Evolutionary conservation across 129 eudicot genomes (phyloP).

Genomic region (Erigeron canadensis): DNA sequence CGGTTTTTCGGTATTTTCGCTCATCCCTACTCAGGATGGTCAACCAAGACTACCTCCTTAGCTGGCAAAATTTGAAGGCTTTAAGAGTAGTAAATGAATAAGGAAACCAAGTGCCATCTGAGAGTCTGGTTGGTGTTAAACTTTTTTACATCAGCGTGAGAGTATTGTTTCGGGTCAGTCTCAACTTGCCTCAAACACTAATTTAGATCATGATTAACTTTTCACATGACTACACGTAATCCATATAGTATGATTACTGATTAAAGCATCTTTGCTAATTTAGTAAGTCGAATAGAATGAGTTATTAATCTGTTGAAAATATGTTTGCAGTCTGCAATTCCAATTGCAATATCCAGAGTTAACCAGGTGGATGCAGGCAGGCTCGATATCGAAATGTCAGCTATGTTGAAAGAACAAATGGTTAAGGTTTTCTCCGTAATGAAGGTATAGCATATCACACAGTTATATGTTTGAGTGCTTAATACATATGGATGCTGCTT

Average conservation of each 20-base stretch:
- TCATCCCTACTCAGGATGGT: too few relatives aligned
- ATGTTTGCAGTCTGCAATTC: slow-evolving; percentile 53
- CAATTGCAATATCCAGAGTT: slow-evolving; percentile 86
- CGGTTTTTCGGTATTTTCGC: too few relatives aligned
- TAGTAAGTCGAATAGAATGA: slow-evolving; percentile 13
- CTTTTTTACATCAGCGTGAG: not conserved
- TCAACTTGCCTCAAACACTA: too few relatives aligned
- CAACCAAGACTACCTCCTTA: too few relatives aligned
- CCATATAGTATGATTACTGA: slow-evolving; percentile 9
- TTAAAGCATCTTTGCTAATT: slow-evolving; percentile 2
- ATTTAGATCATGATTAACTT: not conserved
- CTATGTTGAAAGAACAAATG: slow-evolving; percentile 95
- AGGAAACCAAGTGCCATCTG: too few relatives aligned
- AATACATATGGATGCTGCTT: not conserved
- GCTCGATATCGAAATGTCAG: slow-evolving; percentile 94
- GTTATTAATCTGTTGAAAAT: not conserved
- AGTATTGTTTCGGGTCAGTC: not conserved
- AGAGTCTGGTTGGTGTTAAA: too few relatives aligned
- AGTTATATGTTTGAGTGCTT: slow-evolving; percentile 7
- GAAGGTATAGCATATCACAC: slow-evolving; percentile 58
- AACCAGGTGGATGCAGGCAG: slow-evolving; percentile 96
- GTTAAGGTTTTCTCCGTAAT: slow-evolving; percentile 79
- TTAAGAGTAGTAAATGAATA: too few relatives aligned
- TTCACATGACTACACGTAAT: not conserved
- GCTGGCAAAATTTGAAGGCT: too few relatives aligned